Evolutionary conservation across 2,329 filamentous ascomycete species (phyloP), one percentile per base, ranked within the genome.

Genomic region (Aspergillus thermomutatus): DNA sequence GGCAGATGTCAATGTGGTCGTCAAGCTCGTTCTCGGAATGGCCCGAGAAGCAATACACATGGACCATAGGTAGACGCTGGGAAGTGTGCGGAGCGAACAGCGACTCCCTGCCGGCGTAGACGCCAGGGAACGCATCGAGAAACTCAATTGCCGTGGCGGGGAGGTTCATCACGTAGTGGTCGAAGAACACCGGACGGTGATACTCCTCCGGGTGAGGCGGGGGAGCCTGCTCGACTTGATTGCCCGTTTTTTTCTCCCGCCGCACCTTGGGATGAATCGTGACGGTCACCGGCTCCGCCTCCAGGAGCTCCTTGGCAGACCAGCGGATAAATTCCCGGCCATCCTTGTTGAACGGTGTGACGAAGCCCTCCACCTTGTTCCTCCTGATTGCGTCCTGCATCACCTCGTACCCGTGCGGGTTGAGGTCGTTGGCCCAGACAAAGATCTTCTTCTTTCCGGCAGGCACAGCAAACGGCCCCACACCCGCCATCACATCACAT

Each of bases 161-260:
- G 17, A 99, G 87, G 75, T 99, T 99, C 91, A 99, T 97, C 63
- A 97, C 89, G 72, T 92, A 99, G 78, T 97, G 94, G n/a, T 87
- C 83, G 71, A 97, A 90, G 40, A 87, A 87, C 2, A 82, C 82
- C 2, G 93, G 93, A 48, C 71, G 71, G 26, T 64, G 64, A 55
- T 70, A 74, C 49, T 62, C 59, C 52, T 71, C 61, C 1, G 64
- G 57, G 1, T 63, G 61, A 1, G 64, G 66, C 7, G 59, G 58
- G 59, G 57, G 58, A 64, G 69, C 64, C 56, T 62, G 47, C 52
- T 77, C 53, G 54, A 45, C 55, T 67, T 54, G 57, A 60, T 63
- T 56, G 67, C 40, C 54, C 62, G 63, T 59, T 66, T 61, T 43
- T 60, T 62, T 40, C 52, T 60, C n/a, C 62, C 23, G 10, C 34